These are phyloP conservation scores for Fusarium guadeloupense DNA, from an alignment of 2,329 filamentous ascomycete species.

Conservation along the genomic window DNA sequence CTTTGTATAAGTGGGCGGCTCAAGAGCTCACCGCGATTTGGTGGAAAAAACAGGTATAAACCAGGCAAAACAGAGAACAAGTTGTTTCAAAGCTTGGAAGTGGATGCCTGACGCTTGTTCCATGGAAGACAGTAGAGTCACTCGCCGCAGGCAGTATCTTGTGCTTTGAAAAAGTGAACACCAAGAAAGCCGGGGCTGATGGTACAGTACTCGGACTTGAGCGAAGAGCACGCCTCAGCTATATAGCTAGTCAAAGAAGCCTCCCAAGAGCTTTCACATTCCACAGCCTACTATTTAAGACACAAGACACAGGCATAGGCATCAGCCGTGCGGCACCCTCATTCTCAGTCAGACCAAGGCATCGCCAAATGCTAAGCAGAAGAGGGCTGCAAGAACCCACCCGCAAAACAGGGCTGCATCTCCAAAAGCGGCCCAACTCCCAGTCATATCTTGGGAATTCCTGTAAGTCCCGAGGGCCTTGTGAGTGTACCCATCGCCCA, in stretches of 20 bases:
- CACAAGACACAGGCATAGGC: slow-evolving; percentile 20
- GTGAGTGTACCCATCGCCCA: slow-evolving; percentile 23
- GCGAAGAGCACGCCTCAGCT: slow-evolving; percentile 25
- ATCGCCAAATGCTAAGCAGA: slow-evolving; percentile 21
- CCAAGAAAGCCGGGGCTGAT: slow-evolving; percentile 24
- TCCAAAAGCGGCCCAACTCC: slow-evolving; percentile 28
- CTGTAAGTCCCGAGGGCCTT: slow-evolving; percentile 29
- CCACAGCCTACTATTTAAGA: slow-evolving; percentile 28
- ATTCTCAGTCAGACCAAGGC: slow-evolving; percentile 4
- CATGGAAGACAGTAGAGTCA: slow-evolving; percentile 36
- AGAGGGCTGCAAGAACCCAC: slow-evolving; percentile 28
- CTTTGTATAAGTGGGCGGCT: slow-evolving; percentile 30
- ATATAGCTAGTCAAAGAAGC: slow-evolving; percentile 31
- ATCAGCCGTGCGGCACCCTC: slow-evolving; percentile 24
- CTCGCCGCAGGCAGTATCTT: slow-evolving; percentile 35
- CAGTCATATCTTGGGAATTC: slow-evolving; percentile 39
- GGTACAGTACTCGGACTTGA: slow-evolving; percentile 9
- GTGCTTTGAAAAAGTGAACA: slow-evolving; percentile 21
- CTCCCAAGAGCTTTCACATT: slow-evolving; percentile 20
- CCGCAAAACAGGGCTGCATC: slow-evolving; percentile 30
- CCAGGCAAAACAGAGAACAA: slow-evolving; percentile 27
- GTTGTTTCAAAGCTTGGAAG: slow-evolving; percentile 29
- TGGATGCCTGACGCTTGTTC: slow-evolving; percentile 33
- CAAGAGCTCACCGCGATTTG: slow-evolving; percentile 28
- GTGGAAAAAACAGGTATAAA: slow-evolving; percentile 25